Conservation (phyloP, 495 filamentous ascomycete species). For the Penicillium odoratum region DNA sequence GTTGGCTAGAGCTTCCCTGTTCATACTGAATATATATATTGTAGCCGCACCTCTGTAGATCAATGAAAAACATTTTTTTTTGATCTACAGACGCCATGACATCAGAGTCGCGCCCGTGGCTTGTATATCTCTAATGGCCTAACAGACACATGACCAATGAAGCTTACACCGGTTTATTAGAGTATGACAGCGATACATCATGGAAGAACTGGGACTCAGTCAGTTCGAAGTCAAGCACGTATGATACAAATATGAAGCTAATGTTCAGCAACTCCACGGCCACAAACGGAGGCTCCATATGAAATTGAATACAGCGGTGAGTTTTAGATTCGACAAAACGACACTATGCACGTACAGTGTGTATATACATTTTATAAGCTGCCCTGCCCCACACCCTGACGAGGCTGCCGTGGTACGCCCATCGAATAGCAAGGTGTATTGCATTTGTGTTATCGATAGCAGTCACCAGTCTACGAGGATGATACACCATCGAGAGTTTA, state of each 20-base stretch:
- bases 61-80: neutral
- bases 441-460: neutral
- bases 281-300: neutral
- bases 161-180: neutral
- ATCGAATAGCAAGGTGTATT: neutral
- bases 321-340: neutral
- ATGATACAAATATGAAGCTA: slow-evolving; percentile 3
- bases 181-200: slow-evolving; percentile 1
- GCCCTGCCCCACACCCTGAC: neutral
- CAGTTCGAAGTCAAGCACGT: neutral
- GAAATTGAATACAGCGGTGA: neutral
- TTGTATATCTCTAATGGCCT: neutral
- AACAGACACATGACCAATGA: neutral
- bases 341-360: neutral
- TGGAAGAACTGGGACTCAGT: neutral
- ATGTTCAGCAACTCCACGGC: neutral
- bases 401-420: neutral
- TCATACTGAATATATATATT: neutral
- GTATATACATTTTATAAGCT: neutral
- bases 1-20: neutral
- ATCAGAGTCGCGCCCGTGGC: neutral
- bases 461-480: slow-evolving; percentile 1
- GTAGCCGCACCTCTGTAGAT: neutral
- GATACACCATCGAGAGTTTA: neutral
- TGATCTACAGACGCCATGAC: neutral